Evolutionary conservation across 805 yeast species (phyloP).

Genomic region (Schwanniomyces polymorphus): DNA sequence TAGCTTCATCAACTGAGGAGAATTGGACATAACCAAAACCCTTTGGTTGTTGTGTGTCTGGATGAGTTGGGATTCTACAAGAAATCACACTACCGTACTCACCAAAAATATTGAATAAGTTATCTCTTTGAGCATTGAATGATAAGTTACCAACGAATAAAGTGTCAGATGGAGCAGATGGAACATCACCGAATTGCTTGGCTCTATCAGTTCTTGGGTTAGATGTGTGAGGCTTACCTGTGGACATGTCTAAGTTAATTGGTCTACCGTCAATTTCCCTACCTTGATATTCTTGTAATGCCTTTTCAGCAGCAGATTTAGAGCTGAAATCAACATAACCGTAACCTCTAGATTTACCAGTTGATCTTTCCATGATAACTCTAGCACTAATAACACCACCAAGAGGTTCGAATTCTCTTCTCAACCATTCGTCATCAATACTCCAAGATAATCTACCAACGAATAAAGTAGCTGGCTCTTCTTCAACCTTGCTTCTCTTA

Average conservation of each 20-base stretch:
- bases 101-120: slow-evolving; percentile 69
- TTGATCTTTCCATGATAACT: slow-evolving; percentile 88
- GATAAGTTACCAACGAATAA: slow-evolving; percentile 95
- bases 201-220: slow-evolving; percentile 75
- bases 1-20: slow-evolving; percentile 83
- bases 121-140: slow-evolving; percentile 83
- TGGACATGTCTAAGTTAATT: slow-evolving; percentile 89
- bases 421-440: slow-evolving; percentile 93
- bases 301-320: slow-evolving; percentile 79
- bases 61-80: slow-evolving; percentile 96
- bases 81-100: slow-evolving; percentile 81
- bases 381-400: slow-evolving; percentile 89
- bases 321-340: slow-evolving; percentile 93
- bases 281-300: slow-evolving; percentile 82
- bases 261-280: slow-evolving; percentile 97
- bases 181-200: slow-evolving; percentile 83
- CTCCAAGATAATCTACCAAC: slow-evolving; percentile 98
- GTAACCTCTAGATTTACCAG: slow-evolving; percentile 94
- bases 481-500: slow-evolving; percentile 52
- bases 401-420: slow-evolving; percentile 74
- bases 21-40: slow-evolving; percentile 98
- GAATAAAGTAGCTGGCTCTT: slow-evolving; percentile 84
- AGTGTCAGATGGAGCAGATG: slow-evolving; percentile 92
- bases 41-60: slow-evolving; percentile 98
- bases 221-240: slow-evolving; percentile 69